Conservation (phyloP, 345 rosid species). For the Lepidium aucheri region DNA sequence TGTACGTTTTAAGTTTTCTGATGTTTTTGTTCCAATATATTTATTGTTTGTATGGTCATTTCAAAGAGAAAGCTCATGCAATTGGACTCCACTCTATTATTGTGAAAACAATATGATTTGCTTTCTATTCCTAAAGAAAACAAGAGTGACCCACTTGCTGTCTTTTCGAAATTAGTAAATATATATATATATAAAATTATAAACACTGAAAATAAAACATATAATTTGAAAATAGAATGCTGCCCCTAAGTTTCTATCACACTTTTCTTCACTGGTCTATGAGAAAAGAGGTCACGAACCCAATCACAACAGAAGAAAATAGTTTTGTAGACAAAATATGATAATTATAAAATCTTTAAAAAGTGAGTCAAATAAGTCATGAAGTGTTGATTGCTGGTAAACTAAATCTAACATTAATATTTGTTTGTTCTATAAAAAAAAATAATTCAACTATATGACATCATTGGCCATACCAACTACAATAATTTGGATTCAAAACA, state of each 20-base stretch:
- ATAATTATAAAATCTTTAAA: neutral
- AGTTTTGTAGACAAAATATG: neutral
- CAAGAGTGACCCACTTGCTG: conserved; percentile 52
- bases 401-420: neutral
- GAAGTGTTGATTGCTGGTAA: neutral
- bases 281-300: neutral
- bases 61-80: conserved; percentile 20
- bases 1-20: neutral
- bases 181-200: neutral
- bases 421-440: neutral
- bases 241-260: neutral
- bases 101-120: conserved; percentile 37
- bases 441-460: neutral
- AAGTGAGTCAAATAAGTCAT: neutral
- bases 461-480: neutral
- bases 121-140: conserved; percentile 28
- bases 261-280: neutral
- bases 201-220: neutral
- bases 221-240: neutral
- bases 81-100: conserved; percentile 48
- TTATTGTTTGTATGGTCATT: conserved; percentile 21
- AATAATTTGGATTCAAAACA: neutral
- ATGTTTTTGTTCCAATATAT: neutral
- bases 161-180: conserved; percentile 27
- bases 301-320: conserved; percentile 5